Evolutionary conservation across 1,139 yeast species (phyloP).

Genomic region (Entelexis paramagnoliae): DNA sequence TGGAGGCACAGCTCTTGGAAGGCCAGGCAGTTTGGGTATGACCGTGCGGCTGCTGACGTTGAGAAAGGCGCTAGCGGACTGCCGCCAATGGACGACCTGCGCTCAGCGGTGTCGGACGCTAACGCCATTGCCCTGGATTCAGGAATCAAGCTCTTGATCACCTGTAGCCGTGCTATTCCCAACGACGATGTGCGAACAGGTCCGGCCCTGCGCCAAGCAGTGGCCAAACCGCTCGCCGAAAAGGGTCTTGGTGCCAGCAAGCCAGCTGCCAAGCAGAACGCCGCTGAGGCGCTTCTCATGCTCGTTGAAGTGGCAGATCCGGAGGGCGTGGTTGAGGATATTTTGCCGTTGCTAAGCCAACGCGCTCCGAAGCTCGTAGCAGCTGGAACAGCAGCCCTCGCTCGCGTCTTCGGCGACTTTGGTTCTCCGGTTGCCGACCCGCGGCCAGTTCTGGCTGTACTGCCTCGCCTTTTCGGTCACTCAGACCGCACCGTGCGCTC

Average conservation of each 20-base stretch:
- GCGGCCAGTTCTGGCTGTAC: slow-evolving; percentile 45
- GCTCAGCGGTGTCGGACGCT: slow-evolving; percentile 51
- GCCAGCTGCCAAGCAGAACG: slow-evolving; percentile 58
- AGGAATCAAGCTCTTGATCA: slow-evolving; percentile 50
- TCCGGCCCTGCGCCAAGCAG: slow-evolving; percentile 30
- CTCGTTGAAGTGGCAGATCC: slow-evolving; percentile 56
- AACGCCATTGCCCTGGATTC: slow-evolving; percentile 91
- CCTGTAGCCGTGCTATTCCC: slow-evolving; percentile 34
- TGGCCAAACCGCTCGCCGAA: slow-evolving; percentile 43
- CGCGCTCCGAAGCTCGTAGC: slow-evolving; percentile 72
- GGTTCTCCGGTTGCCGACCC: slow-evolving; percentile 66
- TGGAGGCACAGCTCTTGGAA: slow-evolving; percentile 74
- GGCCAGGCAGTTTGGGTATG: slow-evolving; percentile 72
- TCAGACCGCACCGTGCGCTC: slow-evolving; percentile 81
- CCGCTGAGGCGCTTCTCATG: slow-evolving; percentile 52
- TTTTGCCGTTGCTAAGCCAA: slow-evolving; percentile 52
- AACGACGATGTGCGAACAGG: slow-evolving; percentile 38
- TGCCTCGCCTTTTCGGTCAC: slow-evolving; percentile 69
- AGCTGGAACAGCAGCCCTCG: slow-evolving; percentile 50
- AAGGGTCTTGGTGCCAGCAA: slow-evolving; percentile 71
- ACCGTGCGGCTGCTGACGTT: slow-evolving; percentile 38
- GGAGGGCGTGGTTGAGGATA: slow-evolving; percentile 54
- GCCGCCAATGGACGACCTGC: slow-evolving; percentile 11
- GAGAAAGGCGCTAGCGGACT: slow-evolving; percentile 2
- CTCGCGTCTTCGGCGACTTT: slow-evolving; percentile 48